phyloP scores from a whole-genome alignment of 169 alveolate species.

The Plasmodium yoelii region DNA sequence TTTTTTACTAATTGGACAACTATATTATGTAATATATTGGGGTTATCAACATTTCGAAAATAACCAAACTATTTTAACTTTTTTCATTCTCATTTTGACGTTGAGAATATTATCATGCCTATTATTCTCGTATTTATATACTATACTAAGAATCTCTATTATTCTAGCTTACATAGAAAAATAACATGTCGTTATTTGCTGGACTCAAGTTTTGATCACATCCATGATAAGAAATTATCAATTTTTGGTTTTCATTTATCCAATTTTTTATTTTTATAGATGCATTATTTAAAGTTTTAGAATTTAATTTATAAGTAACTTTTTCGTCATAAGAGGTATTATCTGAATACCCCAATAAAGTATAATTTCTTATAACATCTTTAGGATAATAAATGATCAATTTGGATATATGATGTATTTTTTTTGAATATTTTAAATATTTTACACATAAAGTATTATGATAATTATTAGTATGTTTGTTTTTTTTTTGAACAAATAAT shows the following conservation, averaged over 20 bases:
- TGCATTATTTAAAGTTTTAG: slow-evolving; percentile 41
- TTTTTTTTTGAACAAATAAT: slow-evolving; percentile 46
- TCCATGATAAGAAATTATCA: slow-evolving; percentile 11
- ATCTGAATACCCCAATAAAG: slow-evolving; percentile 60
- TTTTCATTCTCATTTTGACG: too few relatives aligned
- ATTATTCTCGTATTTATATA: neutral
- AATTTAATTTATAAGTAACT: slow-evolving; percentile 34
- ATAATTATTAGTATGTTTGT: slow-evolving; percentile 54
- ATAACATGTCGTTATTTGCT: slow-evolving; percentile 13
- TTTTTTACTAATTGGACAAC: too few relatives aligned
- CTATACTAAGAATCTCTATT: neutral
- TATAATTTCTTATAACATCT: slow-evolving; percentile 35
- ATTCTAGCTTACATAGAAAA: slow-evolving; percentile 35
- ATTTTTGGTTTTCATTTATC: slow-evolving; percentile 57
- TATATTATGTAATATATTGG: too few relatives aligned
- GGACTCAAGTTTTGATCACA: slow-evolving; percentile 29
- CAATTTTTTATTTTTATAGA: slow-evolving; percentile 62
- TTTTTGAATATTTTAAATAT: slow-evolving; percentile 54
- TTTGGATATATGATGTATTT: slow-evolving; percentile 67
- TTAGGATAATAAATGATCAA: slow-evolving; percentile 59
- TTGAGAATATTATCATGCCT: neutral
- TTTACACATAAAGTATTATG: slow-evolving; percentile 62
- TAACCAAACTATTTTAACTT: too few relatives aligned
- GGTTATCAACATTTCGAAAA: too few relatives aligned
- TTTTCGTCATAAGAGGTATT: slow-evolving; percentile 40